Evolutionary conservation across 2,329 filamentous ascomycete species (phyloP).

Genomic region (Lasiodiplodia citricola): DNA sequence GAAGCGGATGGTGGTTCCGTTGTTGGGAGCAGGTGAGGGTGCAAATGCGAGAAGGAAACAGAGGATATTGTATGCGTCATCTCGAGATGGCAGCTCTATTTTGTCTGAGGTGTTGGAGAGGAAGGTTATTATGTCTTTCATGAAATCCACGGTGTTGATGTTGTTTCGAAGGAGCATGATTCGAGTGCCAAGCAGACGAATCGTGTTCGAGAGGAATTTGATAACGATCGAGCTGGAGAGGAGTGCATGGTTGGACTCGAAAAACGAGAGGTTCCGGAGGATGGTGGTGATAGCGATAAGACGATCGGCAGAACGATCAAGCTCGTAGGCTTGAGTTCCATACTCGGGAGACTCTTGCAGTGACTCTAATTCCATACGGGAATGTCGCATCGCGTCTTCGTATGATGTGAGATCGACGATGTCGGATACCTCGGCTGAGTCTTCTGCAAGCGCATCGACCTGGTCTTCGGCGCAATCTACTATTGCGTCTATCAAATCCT

Average conservation of each 20-base stretch:
- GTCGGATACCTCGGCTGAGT: slow-evolving; percentile 84
- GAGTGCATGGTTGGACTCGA: slow-evolving; percentile 74
- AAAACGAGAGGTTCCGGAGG: slow-evolving; percentile 89
- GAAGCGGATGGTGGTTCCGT: slow-evolving; percentile 68
- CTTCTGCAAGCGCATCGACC: slow-evolving; percentile 80
- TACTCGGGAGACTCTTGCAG: slow-evolving; percentile 76
- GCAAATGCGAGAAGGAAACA: slow-evolving; percentile 92
- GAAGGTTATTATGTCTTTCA: slow-evolving; percentile 91
- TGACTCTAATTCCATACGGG: slow-evolving; percentile 72
- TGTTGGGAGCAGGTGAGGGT: slow-evolving; percentile 72
- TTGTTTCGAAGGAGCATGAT: slow-evolving; percentile 84
- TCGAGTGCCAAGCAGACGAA: slow-evolving; percentile 85
- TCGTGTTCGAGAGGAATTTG: slow-evolving; percentile 81
- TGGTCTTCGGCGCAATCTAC: slow-evolving; percentile 92
- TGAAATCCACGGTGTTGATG: slow-evolving; percentile 88
- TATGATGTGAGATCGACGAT: slow-evolving; percentile 83
- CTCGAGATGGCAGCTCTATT: slow-evolving; percentile 80
- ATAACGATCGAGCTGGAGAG: slow-evolving; percentile 80
- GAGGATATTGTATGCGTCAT: slow-evolving; percentile 84
- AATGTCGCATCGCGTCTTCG: slow-evolving; percentile 84
- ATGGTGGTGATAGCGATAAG: slow-evolving; percentile 92
- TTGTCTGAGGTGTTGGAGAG: slow-evolving; percentile 86
- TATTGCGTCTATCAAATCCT: slow-evolving; percentile 86
- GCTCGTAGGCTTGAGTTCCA: slow-evolving; percentile 77
- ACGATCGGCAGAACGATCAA: slow-evolving; percentile 85